phyloP scores from a whole-genome alignment of 345 rosid genomes.

The Populus alba region DNA sequence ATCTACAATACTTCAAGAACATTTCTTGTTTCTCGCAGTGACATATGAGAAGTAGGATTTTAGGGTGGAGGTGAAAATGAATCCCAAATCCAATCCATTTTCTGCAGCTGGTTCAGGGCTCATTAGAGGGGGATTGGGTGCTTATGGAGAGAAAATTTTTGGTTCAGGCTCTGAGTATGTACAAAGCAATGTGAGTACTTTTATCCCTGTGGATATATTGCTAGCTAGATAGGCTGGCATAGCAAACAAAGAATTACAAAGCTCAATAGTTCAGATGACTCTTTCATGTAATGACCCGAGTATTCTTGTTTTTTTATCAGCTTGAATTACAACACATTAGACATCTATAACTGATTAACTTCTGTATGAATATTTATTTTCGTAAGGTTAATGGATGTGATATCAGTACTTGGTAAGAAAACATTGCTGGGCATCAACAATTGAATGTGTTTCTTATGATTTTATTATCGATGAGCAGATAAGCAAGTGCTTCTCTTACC shows the following conservation, averaged over 20 bases:
- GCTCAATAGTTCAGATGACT: too few relatives aligned
- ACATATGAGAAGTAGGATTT: too few relatives aligned
- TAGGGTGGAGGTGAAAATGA: constrained; percentile 3
- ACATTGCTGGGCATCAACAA: background rate
- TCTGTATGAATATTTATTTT: too few relatives aligned
- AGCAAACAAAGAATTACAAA: too few relatives aligned
- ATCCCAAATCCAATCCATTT: constrained; percentile 41
- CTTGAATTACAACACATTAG: too few relatives aligned
- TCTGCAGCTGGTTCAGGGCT: constrained; percentile 49
- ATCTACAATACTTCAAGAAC: too few relatives aligned
- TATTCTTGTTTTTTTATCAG: background rate
- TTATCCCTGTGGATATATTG: too few relatives aligned
- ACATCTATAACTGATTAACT: too few relatives aligned
- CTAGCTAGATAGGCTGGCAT: too few relatives aligned
- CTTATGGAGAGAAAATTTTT: constrained; percentile 45
- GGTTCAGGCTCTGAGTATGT: constrained; percentile 61
- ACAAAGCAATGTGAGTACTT: constrained; percentile 54
- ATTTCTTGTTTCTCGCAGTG: too few relatives aligned
- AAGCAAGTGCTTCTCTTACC: constrained; percentile 55
- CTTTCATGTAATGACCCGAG: too few relatives aligned
- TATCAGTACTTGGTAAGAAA: background rate
- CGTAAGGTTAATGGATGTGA: background rate
- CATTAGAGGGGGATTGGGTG: constrained; percentile 51
- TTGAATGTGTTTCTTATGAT: background rate
- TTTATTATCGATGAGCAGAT: constrained; percentile 34